Conservation (phyloP, 139 green algal genomes). For the Tetraselmis striata region DNA sequence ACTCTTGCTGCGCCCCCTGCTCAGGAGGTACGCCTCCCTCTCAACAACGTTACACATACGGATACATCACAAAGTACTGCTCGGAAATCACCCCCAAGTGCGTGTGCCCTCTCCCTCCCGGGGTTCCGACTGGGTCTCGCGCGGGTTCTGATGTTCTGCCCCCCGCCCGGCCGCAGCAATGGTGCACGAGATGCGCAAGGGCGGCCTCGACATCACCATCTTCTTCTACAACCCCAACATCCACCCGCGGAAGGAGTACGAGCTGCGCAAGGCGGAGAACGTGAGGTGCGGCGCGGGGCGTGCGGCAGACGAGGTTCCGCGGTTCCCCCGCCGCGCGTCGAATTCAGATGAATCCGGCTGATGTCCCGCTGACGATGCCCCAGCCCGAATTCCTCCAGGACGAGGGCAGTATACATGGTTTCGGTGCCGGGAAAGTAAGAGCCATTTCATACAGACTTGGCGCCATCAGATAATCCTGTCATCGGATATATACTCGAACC, state of each 20-base stretch:
- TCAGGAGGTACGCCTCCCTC: neutral
- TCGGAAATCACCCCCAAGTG: neutral
- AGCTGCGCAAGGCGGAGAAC: constrained; percentile 14
- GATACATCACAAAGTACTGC: neutral
- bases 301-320: too few relatives aligned
- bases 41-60: neutral
- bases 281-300: neutral
- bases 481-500: too few relatives aligned
- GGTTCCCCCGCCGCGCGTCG: too few relatives aligned
- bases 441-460: too few relatives aligned
- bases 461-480: too few relatives aligned
- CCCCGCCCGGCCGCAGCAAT: neutral
- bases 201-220: constrained; percentile 7
- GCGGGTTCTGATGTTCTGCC: neutral
- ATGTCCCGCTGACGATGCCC: too few relatives aligned
- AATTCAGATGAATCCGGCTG: too few relatives aligned
- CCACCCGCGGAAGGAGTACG: constrained; percentile 14
- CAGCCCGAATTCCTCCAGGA: too few relatives aligned
- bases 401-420: too few relatives aligned
- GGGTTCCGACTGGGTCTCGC: neutral
- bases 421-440: too few relatives aligned
- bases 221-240: constrained; percentile 23
- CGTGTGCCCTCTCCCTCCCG: neutral
- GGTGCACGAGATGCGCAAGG: constrained; percentile 7
- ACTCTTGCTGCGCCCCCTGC: constrained; percentile 16